Percentiles rank a stretch among this genome's conserved stretches.
Evolutionary conservation across 192 early-diverging fungal species (phyloP).

Genomic region (Allomyces macrogynus): DNA sequence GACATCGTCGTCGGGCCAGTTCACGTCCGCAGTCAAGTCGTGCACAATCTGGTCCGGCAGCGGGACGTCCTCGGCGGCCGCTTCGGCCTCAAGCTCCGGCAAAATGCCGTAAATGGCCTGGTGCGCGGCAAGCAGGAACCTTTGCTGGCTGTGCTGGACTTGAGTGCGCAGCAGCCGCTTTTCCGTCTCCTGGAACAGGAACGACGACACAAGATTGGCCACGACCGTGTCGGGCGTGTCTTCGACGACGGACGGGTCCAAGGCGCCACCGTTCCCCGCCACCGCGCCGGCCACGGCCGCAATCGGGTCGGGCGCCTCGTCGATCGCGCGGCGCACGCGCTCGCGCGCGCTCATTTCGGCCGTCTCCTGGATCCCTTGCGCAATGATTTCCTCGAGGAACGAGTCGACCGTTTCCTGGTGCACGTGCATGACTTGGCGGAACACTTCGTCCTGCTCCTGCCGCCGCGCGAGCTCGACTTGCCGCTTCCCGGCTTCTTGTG

Average conservation of each 20-base stretch:
- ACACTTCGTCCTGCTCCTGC: slow-evolving; percentile 26
- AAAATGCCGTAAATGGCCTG: slow-evolving; percentile 6
- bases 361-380: slow-evolving; percentile 13
- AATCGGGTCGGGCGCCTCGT: slow-evolving; percentile 13
- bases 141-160: slow-evolving; percentile 22
- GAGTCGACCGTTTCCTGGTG: slow-evolving; percentile 37
- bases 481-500: slow-evolving; percentile 23
- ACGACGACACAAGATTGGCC: slow-evolving; percentile 25
- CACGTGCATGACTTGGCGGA: slow-evolving; percentile 29
- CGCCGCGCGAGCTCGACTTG: slow-evolving; percentile 25
- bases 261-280: slow-evolving; percentile 3
- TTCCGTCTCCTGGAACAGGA: slow-evolving; percentile 37
- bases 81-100: slow-evolving; percentile 2
- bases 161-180: slow-evolving; percentile 17
- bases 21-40: background rate
- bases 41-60: background rate
- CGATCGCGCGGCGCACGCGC: slow-evolving; percentile 23
- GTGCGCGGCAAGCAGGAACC: slow-evolving; percentile 30
- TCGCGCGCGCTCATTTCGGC: slow-evolving; percentile 16
- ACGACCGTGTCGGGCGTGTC: slow-evolving; percentile 14
- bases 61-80: background rate
- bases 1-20: background rate
- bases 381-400: slow-evolving; percentile 29
- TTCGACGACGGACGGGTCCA: slow-evolving; percentile 11
- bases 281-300: slow-evolving; percentile 10